Evolutionary conservation across 1,284 basidiomycete species (phyloP).

Genomic region (Apiotrichum gamsii): DNA sequence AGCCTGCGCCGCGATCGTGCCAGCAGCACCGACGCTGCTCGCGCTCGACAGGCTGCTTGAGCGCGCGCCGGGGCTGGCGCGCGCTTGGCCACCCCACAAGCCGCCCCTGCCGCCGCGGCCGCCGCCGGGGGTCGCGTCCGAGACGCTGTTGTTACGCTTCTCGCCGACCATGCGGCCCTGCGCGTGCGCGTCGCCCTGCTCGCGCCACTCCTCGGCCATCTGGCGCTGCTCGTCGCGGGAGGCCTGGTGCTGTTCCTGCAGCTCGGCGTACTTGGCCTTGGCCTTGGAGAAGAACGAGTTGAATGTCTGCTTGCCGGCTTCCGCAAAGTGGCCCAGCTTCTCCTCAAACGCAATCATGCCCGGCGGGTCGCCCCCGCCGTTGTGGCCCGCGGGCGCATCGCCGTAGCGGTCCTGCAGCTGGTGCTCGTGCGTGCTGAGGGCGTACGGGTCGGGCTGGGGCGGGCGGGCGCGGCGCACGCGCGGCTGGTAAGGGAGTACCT

Average conservation of each 20-base stretch:
- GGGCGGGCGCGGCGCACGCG: constrained; percentile 30
- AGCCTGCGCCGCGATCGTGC: background rate
- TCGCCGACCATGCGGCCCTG: background rate
- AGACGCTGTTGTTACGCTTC: background rate
- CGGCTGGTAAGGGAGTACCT: constrained; percentile 42
- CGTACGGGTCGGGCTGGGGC: constrained; percentile 7
- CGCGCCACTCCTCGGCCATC: constrained; percentile 4
- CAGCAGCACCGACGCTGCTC: background rate
- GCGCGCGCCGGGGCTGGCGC: background rate
- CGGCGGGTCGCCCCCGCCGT: constrained; percentile 15
- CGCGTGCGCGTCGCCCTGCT: background rate
- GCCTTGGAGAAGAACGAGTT: constrained; percentile 34
- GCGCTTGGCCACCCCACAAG: background rate
- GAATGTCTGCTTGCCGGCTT: constrained; percentile 43
- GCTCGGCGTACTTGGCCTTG: constrained; percentile 39
- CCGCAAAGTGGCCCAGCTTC: constrained; percentile 38
- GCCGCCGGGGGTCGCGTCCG: background rate
- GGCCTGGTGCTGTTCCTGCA: constrained; percentile 19
- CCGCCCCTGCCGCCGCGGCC: background rate
- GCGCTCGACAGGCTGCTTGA: background rate
- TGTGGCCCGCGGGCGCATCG: background rate
- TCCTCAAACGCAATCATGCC: constrained; percentile 42
- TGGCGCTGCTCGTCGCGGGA: constrained; percentile 5
- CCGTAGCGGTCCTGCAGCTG: constrained; percentile 7
- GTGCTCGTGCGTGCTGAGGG: background rate